Conservation (phyloP, 768 basidiomycete species). For the Rhodosporidiobolus sp. region DNA sequence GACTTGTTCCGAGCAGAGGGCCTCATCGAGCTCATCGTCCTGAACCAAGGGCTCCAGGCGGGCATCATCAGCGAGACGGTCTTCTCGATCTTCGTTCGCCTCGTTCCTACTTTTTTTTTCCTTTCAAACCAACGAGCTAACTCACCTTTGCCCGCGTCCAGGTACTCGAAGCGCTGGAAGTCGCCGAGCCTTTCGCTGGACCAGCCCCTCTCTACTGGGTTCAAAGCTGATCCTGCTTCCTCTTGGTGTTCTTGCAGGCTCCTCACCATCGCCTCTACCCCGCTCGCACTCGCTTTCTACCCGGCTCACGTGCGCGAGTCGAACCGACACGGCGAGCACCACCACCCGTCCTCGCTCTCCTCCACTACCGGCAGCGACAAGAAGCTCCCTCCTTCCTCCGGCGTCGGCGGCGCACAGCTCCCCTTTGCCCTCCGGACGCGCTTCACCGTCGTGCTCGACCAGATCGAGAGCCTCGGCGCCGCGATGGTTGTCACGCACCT, state of each 20-base stretch:
- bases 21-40: constrained; percentile 83
- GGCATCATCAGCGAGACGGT: constrained; percentile 65
- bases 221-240: background rate
- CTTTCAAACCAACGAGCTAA: background rate
- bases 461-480: constrained; percentile 79
- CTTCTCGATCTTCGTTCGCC: constrained; percentile 85
- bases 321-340: background rate
- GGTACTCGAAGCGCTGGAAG: constrained; percentile 34
- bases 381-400: background rate
- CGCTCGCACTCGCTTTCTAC: constrained; percentile 73
- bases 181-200: background rate
- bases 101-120: constrained; percentile 42
- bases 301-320: constrained; percentile 64
- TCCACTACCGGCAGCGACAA: no score
- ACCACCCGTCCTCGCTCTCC: background rate
- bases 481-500: constrained; percentile 89
- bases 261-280: constrained; percentile 79
- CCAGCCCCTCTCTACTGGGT: background rate
- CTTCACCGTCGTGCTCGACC: constrained; percentile 84
- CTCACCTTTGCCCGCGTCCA: background rate
- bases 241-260: constrained; percentile 56
- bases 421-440: constrained; percentile 52
- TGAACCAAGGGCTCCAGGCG: constrained; percentile 77
- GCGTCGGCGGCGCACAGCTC: constrained; percentile 1
- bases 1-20: constrained; percentile 52